A percentile compares a stretch with the other conserved stretches of the same genome.
Evolutionary conservation across 2,329 filamentous ascomycete genomes (phyloP).

Genomic region (Aspergillus costaricaensis): DNA sequence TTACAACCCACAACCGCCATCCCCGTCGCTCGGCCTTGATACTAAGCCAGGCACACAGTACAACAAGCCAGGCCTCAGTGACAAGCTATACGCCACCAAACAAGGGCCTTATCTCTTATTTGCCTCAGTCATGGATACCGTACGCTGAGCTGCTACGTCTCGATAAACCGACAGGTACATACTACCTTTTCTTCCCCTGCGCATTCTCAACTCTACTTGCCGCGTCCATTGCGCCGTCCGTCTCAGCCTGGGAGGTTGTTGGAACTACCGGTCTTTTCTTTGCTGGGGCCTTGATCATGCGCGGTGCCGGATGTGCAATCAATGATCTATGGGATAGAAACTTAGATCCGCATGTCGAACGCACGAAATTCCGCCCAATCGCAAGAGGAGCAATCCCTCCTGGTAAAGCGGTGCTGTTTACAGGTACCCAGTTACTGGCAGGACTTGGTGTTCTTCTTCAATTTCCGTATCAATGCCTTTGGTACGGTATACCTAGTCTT

Average conservation of each 20-base stretch:
- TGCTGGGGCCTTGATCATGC: slow-evolving; percentile 51
- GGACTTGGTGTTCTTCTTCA: slow-evolving; percentile 47
- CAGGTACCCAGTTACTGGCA: slow-evolving; percentile 45
- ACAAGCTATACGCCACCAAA: slow-evolving; percentile 48
- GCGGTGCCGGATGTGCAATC: slow-evolving; percentile 56
- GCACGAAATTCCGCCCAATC: slow-evolving; percentile 55
- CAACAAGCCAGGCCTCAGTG: slow-evolving; percentile 16
- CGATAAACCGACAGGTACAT: slow-evolving; percentile 54
- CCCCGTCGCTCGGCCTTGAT: not conserved
- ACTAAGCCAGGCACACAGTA: not conserved
- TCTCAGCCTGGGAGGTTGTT: slow-evolving; percentile 37
- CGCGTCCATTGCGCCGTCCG: slow-evolving; percentile 41
- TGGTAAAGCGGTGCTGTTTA: slow-evolving; percentile 47
- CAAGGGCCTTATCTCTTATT: slow-evolving; percentile 47
- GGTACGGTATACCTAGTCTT: slow-evolving; percentile 47
- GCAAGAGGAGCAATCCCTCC: slow-evolving; percentile 54
- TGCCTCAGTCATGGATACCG: slow-evolving; percentile 56
- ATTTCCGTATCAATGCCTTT: slow-evolving; percentile 46
- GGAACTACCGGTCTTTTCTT: slow-evolving; percentile 45
- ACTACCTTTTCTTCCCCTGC: slow-evolving; percentile 57
- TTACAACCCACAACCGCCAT: not conserved
- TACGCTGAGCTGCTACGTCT: slow-evolving; percentile 58
- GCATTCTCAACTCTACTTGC: slow-evolving; percentile 50
- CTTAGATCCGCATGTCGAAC: slow-evolving; percentile 54
- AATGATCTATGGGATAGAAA: slow-evolving; percentile 60